Evolutionary conservation across 2,329 filamentous ascomycete genomes (phyloP).

Genomic region (Dactylonectria macrodidyma): DNA sequence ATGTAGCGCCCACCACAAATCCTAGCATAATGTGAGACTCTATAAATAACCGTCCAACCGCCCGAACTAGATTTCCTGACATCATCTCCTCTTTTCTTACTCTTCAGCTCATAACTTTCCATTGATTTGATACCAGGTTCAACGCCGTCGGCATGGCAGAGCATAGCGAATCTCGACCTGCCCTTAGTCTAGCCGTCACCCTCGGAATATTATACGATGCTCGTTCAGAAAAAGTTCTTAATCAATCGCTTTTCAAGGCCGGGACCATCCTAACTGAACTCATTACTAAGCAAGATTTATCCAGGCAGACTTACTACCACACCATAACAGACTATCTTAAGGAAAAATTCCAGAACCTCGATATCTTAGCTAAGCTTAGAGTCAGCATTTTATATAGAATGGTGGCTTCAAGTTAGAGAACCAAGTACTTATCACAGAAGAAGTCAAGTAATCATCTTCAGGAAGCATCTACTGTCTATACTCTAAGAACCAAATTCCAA

Average conservation of each 20-base stretch:
- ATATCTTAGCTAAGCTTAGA: neutral
- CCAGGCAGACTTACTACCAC: neutral
- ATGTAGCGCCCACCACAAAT: neutral
- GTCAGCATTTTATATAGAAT: neutral
- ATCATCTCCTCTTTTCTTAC: neutral
- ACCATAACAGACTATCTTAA: neutral
- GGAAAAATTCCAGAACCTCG: neutral
- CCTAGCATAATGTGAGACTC: neutral
- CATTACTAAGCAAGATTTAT: neutral
- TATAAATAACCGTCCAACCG: neutral
- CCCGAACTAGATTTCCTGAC: neutral
- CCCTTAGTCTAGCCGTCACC: neutral
- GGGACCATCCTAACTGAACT: neutral
- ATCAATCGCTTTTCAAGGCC: neutral
- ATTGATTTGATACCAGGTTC: neutral
- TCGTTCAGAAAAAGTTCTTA: neutral
- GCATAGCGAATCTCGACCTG: neutral
- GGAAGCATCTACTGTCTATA: neutral
- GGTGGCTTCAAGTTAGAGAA: neutral
- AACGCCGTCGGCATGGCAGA: neutral
- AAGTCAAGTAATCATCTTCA: neutral
- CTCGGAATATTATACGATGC: neutral
- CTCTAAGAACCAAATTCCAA: neutral
- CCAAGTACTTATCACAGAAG: neutral
- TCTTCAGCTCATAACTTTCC: neutral